Base-by-base conservation (phyloP, 495 filamentous ascomycete species). In the Coniosporium apollinis region DNA sequence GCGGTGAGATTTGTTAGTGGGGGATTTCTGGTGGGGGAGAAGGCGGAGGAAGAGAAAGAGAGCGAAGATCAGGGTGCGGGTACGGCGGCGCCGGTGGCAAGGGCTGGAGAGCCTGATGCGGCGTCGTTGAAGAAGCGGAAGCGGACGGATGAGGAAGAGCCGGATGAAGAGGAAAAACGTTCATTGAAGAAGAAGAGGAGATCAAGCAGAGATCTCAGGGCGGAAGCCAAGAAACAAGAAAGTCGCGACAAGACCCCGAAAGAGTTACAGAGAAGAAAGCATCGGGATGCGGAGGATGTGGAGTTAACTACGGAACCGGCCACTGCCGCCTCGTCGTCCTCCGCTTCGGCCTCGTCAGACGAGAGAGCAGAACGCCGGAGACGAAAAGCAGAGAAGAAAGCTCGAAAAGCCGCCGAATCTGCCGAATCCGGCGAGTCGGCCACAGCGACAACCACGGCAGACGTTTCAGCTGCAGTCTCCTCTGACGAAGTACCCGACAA, bases 1-100 rank as follows among this genome's bases (percentile, higher is more conserved):
- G 59, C 64, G 16, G 76, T 89, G 54, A 65, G 67, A 30, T 96
- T 94, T 53, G 76, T 96, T 17, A 69, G 63, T 34, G 87, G 80
- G 28, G 85, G 84, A 2, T 67, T 80, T 33, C 52, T 94, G 41
- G 72, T 76, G 21, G 80, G 80, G 26, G 78, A 85, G 41, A 66
- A 69, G 43, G 49, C 41, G 39, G 44, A 47, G 40, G 36, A 42
- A 18, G 35, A 36, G 39, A 43, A 17, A 28, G 34, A 18, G 30
- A 50, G 40, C 50, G 37, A 32, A 10, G 37, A 30, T 16, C 16
- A 26, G 18, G 10, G 22, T 18, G 22, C 5, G 16, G 33, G 28
- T 17, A 37, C 10, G 4, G 10, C 28, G 7, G 20, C 28, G 14
- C 8, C 17, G 10, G 21, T 15, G 33, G 32, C 29, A 28, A 15